phyloP scores from a whole-genome alignment of 495 filamentous ascomycete species.

The Patellaria atrata region DNA sequence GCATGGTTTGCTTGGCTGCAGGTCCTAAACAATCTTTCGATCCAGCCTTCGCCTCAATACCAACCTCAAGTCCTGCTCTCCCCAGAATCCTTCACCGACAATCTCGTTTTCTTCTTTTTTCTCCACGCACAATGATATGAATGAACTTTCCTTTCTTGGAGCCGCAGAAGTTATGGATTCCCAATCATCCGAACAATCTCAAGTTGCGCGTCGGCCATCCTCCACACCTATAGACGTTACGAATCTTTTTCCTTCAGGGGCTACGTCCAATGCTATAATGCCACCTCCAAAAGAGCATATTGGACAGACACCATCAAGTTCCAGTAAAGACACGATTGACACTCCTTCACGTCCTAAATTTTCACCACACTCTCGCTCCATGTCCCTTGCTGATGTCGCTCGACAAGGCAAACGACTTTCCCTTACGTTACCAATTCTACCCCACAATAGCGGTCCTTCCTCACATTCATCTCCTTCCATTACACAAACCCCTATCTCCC shows the following conservation, averaged over 20 bases:
- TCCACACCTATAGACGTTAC: conserved; percentile 13
- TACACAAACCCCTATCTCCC: conserved; percentile 29
- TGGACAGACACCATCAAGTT: background rate
- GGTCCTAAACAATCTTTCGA: no score
- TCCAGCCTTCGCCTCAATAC: no score
- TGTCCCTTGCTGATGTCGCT: conserved; percentile 26
- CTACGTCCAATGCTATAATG: conserved; percentile 2
- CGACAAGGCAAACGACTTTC: conserved; percentile 61
- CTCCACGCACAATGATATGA: conserved; percentile 9
- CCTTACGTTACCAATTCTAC: conserved; percentile 58
- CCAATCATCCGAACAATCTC: conserved; percentile 1
- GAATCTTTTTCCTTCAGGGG: conserved; percentile 9
- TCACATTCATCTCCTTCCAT: conserved; percentile 14
- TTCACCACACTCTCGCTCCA: conserved; percentile 16
- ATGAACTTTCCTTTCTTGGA: conserved; percentile 6
- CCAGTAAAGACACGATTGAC: background rate
- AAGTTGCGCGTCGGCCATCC: conserved; percentile 12
- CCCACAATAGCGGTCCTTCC: conserved; percentile 19
- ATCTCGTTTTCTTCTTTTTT: conserved; percentile 9
- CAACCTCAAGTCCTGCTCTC: no score
- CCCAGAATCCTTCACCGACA: conserved; percentile 20
- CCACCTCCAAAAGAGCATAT: conserved; percentile 2
- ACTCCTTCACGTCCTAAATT: conserved; percentile 1
- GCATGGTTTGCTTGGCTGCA: no score
- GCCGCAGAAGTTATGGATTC: conserved; percentile 9